phyloP scores from a whole-genome alignment of 805 yeast genomes.

The Myxozyma monticola region DNA sequence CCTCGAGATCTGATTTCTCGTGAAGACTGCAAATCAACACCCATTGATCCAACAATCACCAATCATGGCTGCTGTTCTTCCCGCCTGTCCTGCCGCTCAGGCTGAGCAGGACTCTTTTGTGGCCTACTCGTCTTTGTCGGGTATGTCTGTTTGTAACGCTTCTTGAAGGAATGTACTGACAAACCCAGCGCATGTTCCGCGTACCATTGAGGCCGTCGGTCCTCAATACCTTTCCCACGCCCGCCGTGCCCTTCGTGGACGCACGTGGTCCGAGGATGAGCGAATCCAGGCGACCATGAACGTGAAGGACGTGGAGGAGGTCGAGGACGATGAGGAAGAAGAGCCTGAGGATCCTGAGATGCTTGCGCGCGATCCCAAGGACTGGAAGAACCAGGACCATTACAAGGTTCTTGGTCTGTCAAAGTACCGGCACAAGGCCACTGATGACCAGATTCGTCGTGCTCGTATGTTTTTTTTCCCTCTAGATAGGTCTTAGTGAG shows the following conservation, averaged over 20 bases:
- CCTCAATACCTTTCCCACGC: constrained; percentile 95
- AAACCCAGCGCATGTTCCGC: constrained; percentile 40
- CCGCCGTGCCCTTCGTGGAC: constrained; percentile 90
- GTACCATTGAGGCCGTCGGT: constrained; percentile 95
- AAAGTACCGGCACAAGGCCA: constrained; percentile 86
- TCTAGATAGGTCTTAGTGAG: not conserved
- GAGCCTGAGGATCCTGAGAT: constrained; percentile 73
- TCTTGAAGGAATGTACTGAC: too few relatives aligned
- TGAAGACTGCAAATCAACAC: too few relatives aligned
- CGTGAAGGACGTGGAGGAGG: constrained; percentile 67
- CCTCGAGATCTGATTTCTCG: not conserved
- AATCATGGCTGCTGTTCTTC: constrained; percentile 14
- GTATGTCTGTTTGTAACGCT: too few relatives aligned
- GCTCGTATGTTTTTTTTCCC: constrained; percentile 54
- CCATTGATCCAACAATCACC: not conserved
- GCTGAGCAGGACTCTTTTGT: too few relatives aligned
- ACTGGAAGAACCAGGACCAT: constrained; percentile 95
- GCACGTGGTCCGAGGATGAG: constrained; percentile 98
- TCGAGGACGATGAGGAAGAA: constrained; percentile 55
- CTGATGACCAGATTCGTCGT: constrained; percentile 87
- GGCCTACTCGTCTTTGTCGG: too few relatives aligned
- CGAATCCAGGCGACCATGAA: constrained; percentile 87
- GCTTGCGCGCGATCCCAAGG: constrained; percentile 90
- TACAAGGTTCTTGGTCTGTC: constrained; percentile 94
- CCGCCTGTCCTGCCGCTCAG: constrained; percentile 11